A percentile compares a stretch with the other conserved stretches of the same genome.
Conservation (phyloP, 2,329 filamentous ascomycete genomes). For the Lojkania enalia region DNA sequence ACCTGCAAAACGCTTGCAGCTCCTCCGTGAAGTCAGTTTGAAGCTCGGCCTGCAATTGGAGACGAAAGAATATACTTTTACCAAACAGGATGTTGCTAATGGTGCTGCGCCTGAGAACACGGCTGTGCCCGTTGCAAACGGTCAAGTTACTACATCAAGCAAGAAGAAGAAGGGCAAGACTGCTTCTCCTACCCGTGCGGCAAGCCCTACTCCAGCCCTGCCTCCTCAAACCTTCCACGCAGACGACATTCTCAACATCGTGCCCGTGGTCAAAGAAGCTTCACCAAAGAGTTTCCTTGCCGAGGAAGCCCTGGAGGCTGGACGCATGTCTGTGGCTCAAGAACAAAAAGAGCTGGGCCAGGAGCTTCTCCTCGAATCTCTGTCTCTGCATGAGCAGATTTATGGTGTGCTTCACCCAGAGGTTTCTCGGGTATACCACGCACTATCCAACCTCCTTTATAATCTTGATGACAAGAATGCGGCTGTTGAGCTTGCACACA, state of each 20-base stretch:
- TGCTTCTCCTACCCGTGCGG: slow-evolving; percentile 52
- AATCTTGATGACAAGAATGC: slow-evolving; percentile 97
- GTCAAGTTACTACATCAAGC: slow-evolving; percentile 35
- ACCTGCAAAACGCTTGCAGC: slow-evolving; percentile 72
- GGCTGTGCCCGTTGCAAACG: slow-evolving; percentile 42
- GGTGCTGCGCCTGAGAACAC: slow-evolving; percentile 19
- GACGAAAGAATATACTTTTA: slow-evolving; percentile 75
- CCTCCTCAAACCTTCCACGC: slow-evolving; percentile 69
- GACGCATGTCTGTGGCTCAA: slow-evolving; percentile 93
- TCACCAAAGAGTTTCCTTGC: slow-evolving; percentile 86
- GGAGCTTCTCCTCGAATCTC: slow-evolving; percentile 90
- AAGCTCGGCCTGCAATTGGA: slow-evolving; percentile 89
- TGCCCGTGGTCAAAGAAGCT: slow-evolving; percentile 95
- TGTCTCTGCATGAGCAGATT: slow-evolving; percentile 97
- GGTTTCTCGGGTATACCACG: slow-evolving; percentile 93
- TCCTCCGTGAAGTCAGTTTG: slow-evolving; percentile 84
- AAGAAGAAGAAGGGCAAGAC: slow-evolving; percentile 61
- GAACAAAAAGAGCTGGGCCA: slow-evolving; percentile 94
- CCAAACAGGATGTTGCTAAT: slow-evolving; percentile 39
- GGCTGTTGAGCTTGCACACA: slow-evolving; percentile 91
- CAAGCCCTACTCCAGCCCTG: slow-evolving; percentile 50
- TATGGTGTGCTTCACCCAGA: slow-evolving; percentile 97
- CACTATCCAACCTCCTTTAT: slow-evolving; percentile 93
- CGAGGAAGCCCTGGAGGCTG: slow-evolving; percentile 93
- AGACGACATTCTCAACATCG: slow-evolving; percentile 87